Conservation (phyloP, 1,284 basidiomycete genomes). For the Tilletia caries region DNA sequence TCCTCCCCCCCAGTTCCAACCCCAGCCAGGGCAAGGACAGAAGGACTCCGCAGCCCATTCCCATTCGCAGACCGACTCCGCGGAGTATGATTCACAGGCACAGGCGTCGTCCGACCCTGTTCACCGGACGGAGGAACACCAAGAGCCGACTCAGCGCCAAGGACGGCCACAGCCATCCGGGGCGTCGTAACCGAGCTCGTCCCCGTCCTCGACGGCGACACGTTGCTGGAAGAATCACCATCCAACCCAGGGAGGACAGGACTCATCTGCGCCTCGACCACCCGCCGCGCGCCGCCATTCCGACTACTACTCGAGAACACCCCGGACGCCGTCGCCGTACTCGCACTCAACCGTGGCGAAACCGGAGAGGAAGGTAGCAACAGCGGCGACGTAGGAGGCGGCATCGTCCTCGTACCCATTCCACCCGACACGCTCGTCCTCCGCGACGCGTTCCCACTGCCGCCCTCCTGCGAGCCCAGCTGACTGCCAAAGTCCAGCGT, state of each 20-base stretch:
- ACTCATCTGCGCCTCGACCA: neutral
- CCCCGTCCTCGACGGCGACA: too few relatives aligned
- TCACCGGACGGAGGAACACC: too few relatives aligned
- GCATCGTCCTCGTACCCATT: neutral
- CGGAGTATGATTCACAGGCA: too few relatives aligned
- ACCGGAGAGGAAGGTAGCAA: neutral
- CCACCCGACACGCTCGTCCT: too few relatives aligned
- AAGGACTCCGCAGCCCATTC: too few relatives aligned
- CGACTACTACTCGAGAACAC: neutral
- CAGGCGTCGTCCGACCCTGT: neutral
- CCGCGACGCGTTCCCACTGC: too few relatives aligned
- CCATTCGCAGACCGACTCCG: too few relatives aligned
- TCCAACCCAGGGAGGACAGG: neutral
- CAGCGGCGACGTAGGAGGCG: neutral
- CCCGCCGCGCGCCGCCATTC: neutral
- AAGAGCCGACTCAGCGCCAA: neutral
- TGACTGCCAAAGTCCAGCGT: slow-evolving; percentile 2
- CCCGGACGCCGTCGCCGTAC: neutral
- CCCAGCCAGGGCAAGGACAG: too few relatives aligned
- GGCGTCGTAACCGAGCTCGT: neutral
- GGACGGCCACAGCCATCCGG: neutral
- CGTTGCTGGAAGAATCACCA: too few relatives aligned
- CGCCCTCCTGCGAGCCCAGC: neutral
- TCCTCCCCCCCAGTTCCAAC: too few relatives aligned
- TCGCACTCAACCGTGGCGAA: neutral